Evolutionary conservation across 768 basidiomycete genomes (phyloP), one percentile per base, ranked within the genome.

Genomic region (Lentinula aciculospora): DNA sequence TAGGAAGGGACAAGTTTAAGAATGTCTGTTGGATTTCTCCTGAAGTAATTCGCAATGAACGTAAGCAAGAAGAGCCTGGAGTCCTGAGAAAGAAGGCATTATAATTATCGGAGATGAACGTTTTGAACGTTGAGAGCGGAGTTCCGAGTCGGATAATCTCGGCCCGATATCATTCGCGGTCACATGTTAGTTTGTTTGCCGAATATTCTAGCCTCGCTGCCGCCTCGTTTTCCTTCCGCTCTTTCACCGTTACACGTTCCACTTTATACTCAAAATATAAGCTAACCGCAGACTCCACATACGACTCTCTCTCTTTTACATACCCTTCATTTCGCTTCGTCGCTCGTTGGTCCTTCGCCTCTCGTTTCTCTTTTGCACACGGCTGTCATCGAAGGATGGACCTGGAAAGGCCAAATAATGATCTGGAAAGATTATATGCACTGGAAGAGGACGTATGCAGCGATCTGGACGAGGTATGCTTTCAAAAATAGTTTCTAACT

Each of bases 391-490:
- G 7, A 54, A 19, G 28, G 23, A 54, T 54, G 53, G 36, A 13
- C 2, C 21, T 28, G 10, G 31, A 28, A 17, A 36, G 34, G 31
- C 53, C 19, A 28, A 40, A 19, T 8, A 77, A 83, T 57, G 49
- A 50, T 4, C 10, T 17, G n/a, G 28, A 36, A 2, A 34, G 31
- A n/a, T 13, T 21, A 8, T 13, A 19, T 9, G 32, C n/a, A 34
- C 32, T 50, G 1, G 19, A 34, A 50, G 49, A 34, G 32, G 49
- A 50, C 19, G n/a, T 50, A 7, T 31, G 21, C 12, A 50, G 21
- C 12, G 78, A 85, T 29, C 72, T 92, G 46, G 89, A 91, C 66
- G 83, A 86, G 61, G 90, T 90, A 69, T 60, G 83, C 68, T 32
- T 19, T 23, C 23, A n/a, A n/a, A n/a, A n/a, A n/a, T n/a, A n/a